Percentiles rank a stretch among this genome's conserved stretches.
Evolutionary conservation across 352 stramenopile genomes (phyloP).

Genomic region (Paralagenidium karlingii): DNA sequence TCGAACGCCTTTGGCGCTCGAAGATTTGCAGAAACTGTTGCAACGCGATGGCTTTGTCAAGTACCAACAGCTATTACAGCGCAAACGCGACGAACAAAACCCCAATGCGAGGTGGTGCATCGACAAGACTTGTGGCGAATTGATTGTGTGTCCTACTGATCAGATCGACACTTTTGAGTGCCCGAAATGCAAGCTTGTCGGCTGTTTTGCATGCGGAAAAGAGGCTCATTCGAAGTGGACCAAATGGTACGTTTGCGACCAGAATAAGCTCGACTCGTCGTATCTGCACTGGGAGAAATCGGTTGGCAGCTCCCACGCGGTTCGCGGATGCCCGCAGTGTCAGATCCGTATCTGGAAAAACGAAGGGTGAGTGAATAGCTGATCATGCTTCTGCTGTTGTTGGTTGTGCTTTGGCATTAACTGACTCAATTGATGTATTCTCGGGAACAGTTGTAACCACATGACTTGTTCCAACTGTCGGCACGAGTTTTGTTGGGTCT

Average conservation of each 20-base stretch:
- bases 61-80: conserved; percentile 25
- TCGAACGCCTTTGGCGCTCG: conserved; percentile 16
- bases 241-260: not conserved
- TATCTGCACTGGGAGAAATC: conserved; percentile 47
- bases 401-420: not conserved
- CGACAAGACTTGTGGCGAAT: conserved; percentile 32
- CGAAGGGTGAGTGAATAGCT: conserved; percentile 17
- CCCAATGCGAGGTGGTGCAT: conserved; percentile 61
- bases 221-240: conserved; percentile 17
- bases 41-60: conserved; percentile 10
- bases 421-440: no score
- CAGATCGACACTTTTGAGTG: conserved; percentile 37
- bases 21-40: conserved; percentile 20
- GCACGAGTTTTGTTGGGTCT: conserved; percentile 63
- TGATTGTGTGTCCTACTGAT: conserved; percentile 55
- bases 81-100: conserved; percentile 55
- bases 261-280: conserved; percentile 26
- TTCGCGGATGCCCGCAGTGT: conserved; percentile 45
- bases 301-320: conserved; percentile 28
- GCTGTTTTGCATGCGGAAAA: conserved; percentile 48
- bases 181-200: conserved; percentile 29
- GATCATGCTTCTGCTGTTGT: not conserved
- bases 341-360: conserved; percentile 68
- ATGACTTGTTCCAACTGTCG: conserved; percentile 58
- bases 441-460: conserved; percentile 46